A percentile compares a stretch with the other conserved stretches of the same genome.
phyloP scores from a whole-genome alignment of 2,329 filamentous ascomycete genomes.

The Rhinocladiella similis region DNA sequence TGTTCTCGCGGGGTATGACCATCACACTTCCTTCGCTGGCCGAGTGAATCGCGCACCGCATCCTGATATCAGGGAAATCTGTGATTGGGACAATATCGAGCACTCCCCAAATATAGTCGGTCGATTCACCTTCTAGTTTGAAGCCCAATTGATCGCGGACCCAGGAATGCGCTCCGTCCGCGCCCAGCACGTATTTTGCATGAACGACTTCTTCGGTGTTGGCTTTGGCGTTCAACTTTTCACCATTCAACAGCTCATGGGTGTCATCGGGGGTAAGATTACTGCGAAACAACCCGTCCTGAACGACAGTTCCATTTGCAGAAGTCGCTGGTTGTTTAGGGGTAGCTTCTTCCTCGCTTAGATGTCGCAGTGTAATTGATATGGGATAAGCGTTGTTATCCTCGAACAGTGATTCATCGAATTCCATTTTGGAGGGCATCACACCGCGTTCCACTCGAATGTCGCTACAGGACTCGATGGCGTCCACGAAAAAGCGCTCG shows the following conservation, averaged over 20 bases:
- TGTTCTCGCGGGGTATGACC: conserved; percentile 64
- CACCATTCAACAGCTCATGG: neutral
- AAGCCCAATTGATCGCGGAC: conserved; percentile 60
- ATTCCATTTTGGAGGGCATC: conserved; percentile 44
- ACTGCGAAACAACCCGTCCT: neutral
- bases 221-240: conserved; percentile 1
- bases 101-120: conserved; percentile 45
- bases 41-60: conserved; percentile 59
- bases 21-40: conserved; percentile 58
- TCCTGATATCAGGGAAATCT: conserved; percentile 61
- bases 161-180: conserved; percentile 69
- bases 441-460: conserved; percentile 61
- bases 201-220: neutral
- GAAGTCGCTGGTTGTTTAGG: conserved; percentile 11
- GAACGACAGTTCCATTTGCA: neutral
- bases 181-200: conserved; percentile 58
- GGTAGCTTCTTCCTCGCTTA: conserved; percentile 20
- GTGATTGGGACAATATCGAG: conserved; percentile 54
- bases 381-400: conserved; percentile 58
- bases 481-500: conserved; percentile 65
- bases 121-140: conserved; percentile 56
- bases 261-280: neutral
- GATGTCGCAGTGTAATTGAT: conserved; percentile 32
- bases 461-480: conserved; percentile 43
- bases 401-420: conserved; percentile 44